phyloP scores from a whole-genome alignment of 306 rosid genomes.

The Casuarina equisetifolia region DNA sequence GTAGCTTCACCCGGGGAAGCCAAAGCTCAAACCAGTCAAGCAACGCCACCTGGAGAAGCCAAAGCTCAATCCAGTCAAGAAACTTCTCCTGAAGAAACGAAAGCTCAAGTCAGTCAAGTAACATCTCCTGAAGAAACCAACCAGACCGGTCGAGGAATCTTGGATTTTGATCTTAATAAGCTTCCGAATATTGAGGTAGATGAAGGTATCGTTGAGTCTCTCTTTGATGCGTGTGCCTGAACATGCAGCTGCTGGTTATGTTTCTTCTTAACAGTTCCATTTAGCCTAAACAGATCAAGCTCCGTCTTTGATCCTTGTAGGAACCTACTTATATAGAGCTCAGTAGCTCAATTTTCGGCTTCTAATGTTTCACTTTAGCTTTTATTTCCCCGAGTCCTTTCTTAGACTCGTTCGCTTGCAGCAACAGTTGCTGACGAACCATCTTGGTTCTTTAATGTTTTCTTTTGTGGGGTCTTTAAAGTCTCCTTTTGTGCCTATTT shows the following conservation, averaged over 20 bases:
- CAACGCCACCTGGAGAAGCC: background rate
- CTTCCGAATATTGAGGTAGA: conserved; percentile 39
- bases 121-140: conserved; percentile 1
- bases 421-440: conserved; percentile 14
- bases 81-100: background rate
- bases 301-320: background rate
- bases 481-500: conserved; percentile 26
- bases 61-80: conserved; percentile 7
- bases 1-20: too few species aligned
- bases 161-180: conserved; percentile 51
- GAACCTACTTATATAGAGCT: background rate
- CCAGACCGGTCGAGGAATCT: conserved; percentile 2
- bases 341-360: conserved; percentile 5
- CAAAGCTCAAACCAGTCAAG: background rate
- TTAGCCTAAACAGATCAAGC: background rate
- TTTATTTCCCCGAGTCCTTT: background rate
- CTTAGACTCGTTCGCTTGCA: background rate
- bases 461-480: conserved; percentile 15
- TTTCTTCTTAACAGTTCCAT: conserved; percentile 15
- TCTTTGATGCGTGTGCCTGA: background rate
- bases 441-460: conserved; percentile 9
- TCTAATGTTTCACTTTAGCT: background rate
- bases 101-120: conserved; percentile 1
- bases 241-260: conserved; percentile 12
- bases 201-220: conserved; percentile 20